These are phyloP conservation scores for Candida sojae DNA, from an alignment of 1,139 yeast species.

Conservation along the genomic window DNA sequence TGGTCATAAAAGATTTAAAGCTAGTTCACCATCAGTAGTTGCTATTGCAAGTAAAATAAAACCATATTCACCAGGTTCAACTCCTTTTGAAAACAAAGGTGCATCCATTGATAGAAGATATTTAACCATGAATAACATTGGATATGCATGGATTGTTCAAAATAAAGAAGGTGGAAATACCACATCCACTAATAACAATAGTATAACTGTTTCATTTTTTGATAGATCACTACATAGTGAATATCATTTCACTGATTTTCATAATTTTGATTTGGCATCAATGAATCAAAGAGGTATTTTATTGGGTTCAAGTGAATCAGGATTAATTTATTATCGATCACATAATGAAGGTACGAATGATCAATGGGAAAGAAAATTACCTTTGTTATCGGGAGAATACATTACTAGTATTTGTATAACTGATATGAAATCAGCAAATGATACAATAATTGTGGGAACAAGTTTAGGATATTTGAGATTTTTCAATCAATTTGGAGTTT, in stretches of 20 bases:
- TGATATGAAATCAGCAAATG: constrained; percentile 20
- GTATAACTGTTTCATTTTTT: constrained; percentile 83
- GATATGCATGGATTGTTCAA: constrained; percentile 80
- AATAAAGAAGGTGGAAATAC: constrained; percentile 23
- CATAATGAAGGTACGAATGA: constrained; percentile 47
- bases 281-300: constrained; percentile 67
- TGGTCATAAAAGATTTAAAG: constrained; percentile 11
- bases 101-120: constrained; percentile 57
- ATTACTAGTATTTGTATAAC: constrained; percentile 39
- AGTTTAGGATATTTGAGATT: constrained; percentile 42
- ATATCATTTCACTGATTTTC: constrained; percentile 80
- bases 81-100: constrained; percentile 52
- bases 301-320: constrained; percentile 50
- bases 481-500: constrained; percentile 43
- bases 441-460: constrained; percentile 45
- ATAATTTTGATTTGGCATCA: constrained; percentile 73
- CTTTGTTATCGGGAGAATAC: constrained; percentile 35
- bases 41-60: constrained; percentile 10
- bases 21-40: constrained; percentile 1
- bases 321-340: constrained; percentile 40
- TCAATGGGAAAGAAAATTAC: constrained; percentile 45
- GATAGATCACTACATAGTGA: constrained; percentile 80
- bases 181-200: constrained; percentile 40
- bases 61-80: constrained; percentile 76
- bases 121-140: constrained; percentile 76